These are phyloP conservation scores for Sphaerulina populicola DNA, from an alignment of 2,329 filamentous ascomycete genomes.

Conservation along the genomic window DNA sequence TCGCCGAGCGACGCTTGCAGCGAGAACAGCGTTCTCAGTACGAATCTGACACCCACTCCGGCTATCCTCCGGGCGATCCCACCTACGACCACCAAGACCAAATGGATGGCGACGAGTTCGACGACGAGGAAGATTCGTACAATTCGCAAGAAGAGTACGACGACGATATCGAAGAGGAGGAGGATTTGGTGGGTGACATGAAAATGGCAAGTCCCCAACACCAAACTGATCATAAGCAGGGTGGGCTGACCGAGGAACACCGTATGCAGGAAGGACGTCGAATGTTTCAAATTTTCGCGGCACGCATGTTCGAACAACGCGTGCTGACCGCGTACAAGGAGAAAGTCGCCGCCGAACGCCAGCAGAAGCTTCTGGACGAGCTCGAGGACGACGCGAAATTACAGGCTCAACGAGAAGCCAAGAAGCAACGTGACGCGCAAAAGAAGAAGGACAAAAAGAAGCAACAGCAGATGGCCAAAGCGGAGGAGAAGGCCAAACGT, in stretches of 20 bases:
- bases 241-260: conserved; percentile 94
- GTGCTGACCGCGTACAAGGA: conserved; percentile 96
- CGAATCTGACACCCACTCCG: conserved; percentile 51
- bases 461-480: conserved; percentile 75
- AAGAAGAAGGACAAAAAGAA: conserved; percentile 92
- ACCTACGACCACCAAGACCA: conserved; percentile 59
- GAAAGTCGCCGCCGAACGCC: conserved; percentile 88
- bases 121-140: conserved; percentile 64
- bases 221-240: conserved; percentile 50
- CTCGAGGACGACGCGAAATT: conserved; percentile 74
- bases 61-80: conserved; percentile 41
- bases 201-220: conserved; percentile 25
- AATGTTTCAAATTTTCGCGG: conserved; percentile 99
- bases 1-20: conserved; percentile 94
- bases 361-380: conserved; percentile 83
- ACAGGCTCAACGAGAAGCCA: conserved; percentile 72
- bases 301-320: conserved; percentile 96
- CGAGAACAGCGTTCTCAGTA: conserved; percentile 82
- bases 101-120: conserved; percentile 64
- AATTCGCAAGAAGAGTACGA: conserved; percentile 57
- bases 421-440: conserved; percentile 87
- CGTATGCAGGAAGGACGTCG: conserved; percentile 96
- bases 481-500: conserved; percentile 81
- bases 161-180: conserved; percentile 51
- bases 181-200: conserved; percentile 49